Conservation (phyloP, 495 filamentous ascomycete genomes). For the Pseudevernia furfuracea region DNA sequence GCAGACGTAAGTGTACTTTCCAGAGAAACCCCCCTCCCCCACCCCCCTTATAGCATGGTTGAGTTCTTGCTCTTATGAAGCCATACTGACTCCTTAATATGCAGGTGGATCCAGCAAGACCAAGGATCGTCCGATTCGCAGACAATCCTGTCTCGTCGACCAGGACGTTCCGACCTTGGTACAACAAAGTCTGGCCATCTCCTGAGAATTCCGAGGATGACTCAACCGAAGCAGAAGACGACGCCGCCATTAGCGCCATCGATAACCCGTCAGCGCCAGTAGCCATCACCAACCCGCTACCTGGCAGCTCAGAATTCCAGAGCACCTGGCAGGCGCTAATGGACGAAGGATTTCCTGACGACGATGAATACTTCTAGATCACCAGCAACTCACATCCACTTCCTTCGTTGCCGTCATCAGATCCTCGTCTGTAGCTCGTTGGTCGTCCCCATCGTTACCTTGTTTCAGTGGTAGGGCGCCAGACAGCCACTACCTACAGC, state of each 20-base stretch:
- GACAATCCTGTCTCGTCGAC: background rate
- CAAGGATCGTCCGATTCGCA: background rate
- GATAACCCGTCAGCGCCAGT: background rate
- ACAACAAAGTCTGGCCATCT: background rate
- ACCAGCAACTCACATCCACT: background rate
- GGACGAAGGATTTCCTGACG: slow-evolving; percentile 4
- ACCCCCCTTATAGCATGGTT: too few relatives aligned
- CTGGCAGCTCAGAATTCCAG: background rate
- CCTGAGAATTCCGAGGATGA: background rate
- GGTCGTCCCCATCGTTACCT: background rate
- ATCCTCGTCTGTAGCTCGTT: background rate
- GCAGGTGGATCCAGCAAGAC: background rate
- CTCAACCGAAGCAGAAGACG: background rate
- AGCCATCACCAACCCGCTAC: background rate
- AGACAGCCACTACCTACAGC: slow-evolving; percentile 8
- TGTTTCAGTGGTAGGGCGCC: slow-evolving; percentile 14
- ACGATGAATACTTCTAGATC: background rate
- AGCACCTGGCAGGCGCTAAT: slow-evolving; percentile 1
- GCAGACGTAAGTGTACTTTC: too few relatives aligned
- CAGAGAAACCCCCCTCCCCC: too few relatives aligned
- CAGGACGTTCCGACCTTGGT: background rate
- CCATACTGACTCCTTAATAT: too few relatives aligned
- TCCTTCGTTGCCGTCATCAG: background rate
- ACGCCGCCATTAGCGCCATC: background rate
- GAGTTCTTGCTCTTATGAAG: too few relatives aligned